Evolutionary conservation across 1,284 basidiomycete species (phyloP).

Genomic region (Cryptococcus sp.): DNA sequence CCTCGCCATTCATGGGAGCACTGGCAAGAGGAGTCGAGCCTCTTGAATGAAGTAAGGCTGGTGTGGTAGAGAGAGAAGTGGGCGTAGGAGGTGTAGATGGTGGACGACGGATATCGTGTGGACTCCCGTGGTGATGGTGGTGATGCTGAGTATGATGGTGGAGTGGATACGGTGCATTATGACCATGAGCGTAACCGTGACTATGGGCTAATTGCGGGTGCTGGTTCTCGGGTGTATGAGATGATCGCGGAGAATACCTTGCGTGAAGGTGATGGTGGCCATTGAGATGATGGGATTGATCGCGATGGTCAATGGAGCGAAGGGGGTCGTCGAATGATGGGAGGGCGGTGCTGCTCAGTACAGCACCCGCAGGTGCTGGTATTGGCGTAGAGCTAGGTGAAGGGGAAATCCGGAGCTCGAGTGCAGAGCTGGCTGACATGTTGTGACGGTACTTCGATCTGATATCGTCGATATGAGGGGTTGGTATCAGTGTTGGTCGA

Average conservation of each 20-base stretch:
- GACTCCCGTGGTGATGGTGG: not conserved
- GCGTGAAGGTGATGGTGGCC: constrained; percentile 7
- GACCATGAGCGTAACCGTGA: not conserved
- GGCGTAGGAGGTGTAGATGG: constrained; percentile 19
- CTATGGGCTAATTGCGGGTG: not conserved
- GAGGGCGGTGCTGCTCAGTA: constrained; percentile 1
- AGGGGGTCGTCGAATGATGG: constrained; percentile 17
- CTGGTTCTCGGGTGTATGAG: constrained; percentile 3
- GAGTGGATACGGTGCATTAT: not conserved
- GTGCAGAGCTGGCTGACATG: too few relatives aligned
- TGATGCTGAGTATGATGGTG: not conserved
- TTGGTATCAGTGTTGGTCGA: too few relatives aligned
- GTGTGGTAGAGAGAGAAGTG: not conserved
- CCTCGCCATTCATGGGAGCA: too few relatives aligned
- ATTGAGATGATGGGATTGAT: constrained; percentile 1
- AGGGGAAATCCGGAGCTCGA: not conserved
- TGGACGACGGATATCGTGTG: constrained; percentile 6
- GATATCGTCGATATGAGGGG: too few relatives aligned
- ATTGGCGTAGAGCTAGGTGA: not conserved
- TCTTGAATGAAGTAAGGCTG: not conserved
- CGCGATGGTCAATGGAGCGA: constrained; percentile 4
- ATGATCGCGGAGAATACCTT: not conserved
- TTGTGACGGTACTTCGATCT: too few relatives aligned
- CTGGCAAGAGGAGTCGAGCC: not conserved
- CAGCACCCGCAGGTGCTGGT: not conserved